Conservation (phyloP, 192 early-diverging fungal species). For the Lunasporangiospora selenospora region DNA sequence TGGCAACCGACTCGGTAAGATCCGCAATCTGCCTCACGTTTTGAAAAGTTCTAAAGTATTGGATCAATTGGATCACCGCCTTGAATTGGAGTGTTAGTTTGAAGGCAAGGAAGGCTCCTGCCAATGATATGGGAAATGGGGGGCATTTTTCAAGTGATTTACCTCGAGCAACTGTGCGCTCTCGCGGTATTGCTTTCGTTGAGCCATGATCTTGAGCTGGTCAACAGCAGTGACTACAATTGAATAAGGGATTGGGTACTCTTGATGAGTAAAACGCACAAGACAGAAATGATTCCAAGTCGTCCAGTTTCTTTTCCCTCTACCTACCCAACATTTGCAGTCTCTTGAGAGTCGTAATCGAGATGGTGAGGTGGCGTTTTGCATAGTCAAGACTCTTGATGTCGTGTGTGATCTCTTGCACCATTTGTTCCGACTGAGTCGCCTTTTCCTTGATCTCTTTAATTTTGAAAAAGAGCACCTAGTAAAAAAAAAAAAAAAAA, state of each 20-base stretch:
- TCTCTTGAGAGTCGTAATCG: constrained; percentile 82
- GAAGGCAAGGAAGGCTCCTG: not conserved
- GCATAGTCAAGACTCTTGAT: constrained; percentile 94
- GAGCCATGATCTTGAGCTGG: constrained; percentile 71
- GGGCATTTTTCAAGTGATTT: not conserved
- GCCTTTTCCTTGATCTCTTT: constrained; percentile 88
- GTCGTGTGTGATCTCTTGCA: constrained; percentile 95
- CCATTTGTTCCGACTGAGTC: constrained; percentile 82
- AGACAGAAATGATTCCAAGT: not conserved
- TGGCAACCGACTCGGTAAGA: constrained; percentile 66
- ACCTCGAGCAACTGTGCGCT: constrained; percentile 82
- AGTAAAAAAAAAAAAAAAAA: constrained; percentile 1
- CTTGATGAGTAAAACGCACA: too few species aligned
- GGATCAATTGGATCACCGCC: constrained; percentile 79
- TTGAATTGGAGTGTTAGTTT: constrained; percentile 14
- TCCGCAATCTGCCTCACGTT: constrained; percentile 78
- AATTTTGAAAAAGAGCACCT: constrained; percentile 83
- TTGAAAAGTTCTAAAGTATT: constrained; percentile 77
- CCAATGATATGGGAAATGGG: not conserved
- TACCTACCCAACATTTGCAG: constrained; percentile 85
- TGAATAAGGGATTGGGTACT: not conserved
- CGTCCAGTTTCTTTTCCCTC: not conserved
- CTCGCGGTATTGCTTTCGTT: constrained; percentile 78
- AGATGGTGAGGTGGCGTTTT: constrained; percentile 86
- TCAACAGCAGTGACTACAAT: constrained; percentile 70